Conservation (phyloP, 345 rosid species). For the Atalantia buxifolia region DNA sequence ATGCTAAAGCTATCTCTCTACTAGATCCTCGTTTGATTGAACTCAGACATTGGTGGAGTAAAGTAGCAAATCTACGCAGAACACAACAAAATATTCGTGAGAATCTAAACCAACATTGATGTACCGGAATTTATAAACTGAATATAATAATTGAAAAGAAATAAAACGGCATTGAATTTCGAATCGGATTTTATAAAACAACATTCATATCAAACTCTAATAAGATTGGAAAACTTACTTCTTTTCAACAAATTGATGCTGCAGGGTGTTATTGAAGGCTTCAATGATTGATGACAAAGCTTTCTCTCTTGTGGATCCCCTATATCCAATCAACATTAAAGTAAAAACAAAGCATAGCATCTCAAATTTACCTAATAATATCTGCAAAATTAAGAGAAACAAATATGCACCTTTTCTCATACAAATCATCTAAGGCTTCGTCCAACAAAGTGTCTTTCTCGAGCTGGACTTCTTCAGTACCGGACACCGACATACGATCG, state of each 20-base stretch:
- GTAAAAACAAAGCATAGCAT: background rate
- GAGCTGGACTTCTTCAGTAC: conserved; percentile 56
- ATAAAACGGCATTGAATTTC: background rate
- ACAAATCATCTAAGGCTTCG: conserved; percentile 80
- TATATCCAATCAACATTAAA: conserved; percentile 26
- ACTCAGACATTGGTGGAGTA: conserved; percentile 67
- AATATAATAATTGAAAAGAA: background rate
- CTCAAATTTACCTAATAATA: no score
- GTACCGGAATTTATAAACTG: background rate
- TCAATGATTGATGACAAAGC: conserved; percentile 66
- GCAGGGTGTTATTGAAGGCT: conserved; percentile 67
- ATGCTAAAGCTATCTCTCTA: conserved; percentile 69
- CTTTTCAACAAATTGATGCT: conserved; percentile 70
- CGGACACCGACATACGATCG: conserved; percentile 47
- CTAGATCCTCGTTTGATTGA: conserved; percentile 70
- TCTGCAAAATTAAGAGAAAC: background rate
- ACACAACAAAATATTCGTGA: conserved; percentile 10
- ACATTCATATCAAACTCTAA: background rate
- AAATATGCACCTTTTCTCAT: conserved; percentile 58
- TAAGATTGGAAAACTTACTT: conserved; percentile 39
- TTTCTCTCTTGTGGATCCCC: conserved; percentile 86
- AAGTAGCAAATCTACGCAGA: conserved; percentile 67
- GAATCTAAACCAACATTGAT: background rate
- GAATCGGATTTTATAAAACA: background rate
- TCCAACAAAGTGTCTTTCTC: conserved; percentile 66